Evolutionary conservation across 805 yeast genomes (phyloP).

Genomic region (Saturnispora hagleri): DNA sequence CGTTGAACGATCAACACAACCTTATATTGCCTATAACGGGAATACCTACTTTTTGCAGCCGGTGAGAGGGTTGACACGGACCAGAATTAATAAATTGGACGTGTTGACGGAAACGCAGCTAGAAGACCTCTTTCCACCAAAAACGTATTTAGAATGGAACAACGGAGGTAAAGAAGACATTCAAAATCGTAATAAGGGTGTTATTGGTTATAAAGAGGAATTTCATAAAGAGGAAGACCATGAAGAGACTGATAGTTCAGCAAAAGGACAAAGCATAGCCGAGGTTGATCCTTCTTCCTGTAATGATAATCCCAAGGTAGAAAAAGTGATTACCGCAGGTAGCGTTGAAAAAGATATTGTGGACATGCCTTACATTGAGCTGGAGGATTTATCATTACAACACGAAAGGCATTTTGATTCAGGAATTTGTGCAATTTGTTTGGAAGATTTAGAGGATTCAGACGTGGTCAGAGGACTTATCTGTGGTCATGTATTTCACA

Average conservation of each 20-base stretch:
- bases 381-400: neutral
- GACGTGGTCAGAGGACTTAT: conserved; percentile 63
- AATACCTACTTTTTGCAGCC: conserved; percentile 4
- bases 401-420: conserved; percentile 41
- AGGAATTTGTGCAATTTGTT: conserved; percentile 72
- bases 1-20: conserved; percentile 1
- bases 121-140: conserved; percentile 49
- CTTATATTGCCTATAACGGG: conserved; percentile 9
- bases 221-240: conserved; percentile 28
- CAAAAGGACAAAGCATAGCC: neutral
- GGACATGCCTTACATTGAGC: conserved; percentile 5
- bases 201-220: conserved; percentile 28
- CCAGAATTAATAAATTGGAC: conserved; percentile 34
- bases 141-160: conserved; percentile 51
- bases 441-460: conserved; percentile 53
- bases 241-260: conserved; percentile 1
- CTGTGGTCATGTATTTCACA: conserved; percentile 80
- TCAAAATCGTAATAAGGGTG: conserved; percentile 33
- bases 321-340: neutral
- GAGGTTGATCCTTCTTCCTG: neutral
- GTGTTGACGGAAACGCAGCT: conserved; percentile 38
- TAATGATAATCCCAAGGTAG: neutral
- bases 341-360: conserved; percentile 8
- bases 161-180: conserved; percentile 51
- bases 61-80: neutral